phyloP scores from a whole-genome alignment of 176 grass and related monocot genomes.

The Urochloa ruziziensis region DNA sequence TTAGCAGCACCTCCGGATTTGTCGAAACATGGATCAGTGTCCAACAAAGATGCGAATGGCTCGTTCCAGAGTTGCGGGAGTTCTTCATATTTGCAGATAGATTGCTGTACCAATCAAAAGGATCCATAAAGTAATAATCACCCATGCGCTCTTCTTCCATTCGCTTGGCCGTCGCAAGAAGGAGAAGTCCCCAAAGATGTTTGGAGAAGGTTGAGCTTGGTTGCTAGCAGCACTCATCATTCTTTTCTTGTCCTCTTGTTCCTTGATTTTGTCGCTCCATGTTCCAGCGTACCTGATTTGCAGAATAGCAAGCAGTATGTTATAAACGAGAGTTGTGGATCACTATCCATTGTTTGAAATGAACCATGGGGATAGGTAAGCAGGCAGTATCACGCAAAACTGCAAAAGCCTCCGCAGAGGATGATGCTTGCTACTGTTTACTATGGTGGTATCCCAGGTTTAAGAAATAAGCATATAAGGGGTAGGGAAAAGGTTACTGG shows the following conservation, averaged over 20 bases:
- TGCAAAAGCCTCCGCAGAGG: not conserved
- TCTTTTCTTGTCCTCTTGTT: constrained; percentile 73
- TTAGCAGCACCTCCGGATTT: not conserved
- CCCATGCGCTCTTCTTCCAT: constrained; percentile 79
- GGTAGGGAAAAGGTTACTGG: not conserved
- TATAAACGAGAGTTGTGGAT: not conserved
- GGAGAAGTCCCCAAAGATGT: constrained; percentile 68
- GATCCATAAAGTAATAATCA: constrained; percentile 76
- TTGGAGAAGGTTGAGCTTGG: constrained; percentile 44
- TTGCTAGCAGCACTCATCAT: constrained; percentile 40
- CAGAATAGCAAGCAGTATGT: not conserved
- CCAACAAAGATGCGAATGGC: not conserved
- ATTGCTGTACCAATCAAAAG: constrained; percentile 78
- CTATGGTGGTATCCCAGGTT: not conserved
- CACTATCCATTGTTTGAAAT: not conserved
- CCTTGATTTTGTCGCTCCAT: constrained; percentile 89
- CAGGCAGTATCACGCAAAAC: not conserved
- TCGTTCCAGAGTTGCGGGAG: not conserved
- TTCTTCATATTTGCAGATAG: constrained; percentile 71
- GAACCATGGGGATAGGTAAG: not conserved
- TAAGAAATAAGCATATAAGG: not conserved
- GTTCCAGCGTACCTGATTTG: constrained; percentile 78
- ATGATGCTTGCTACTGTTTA: not conserved
- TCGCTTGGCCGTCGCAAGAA: constrained; percentile 54
- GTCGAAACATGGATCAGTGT: not conserved